These are phyloP conservation scores for Triticum monococcum DNA, from an alignment of 176 grass and related monocot species.

Conservation along the genomic window DNA sequence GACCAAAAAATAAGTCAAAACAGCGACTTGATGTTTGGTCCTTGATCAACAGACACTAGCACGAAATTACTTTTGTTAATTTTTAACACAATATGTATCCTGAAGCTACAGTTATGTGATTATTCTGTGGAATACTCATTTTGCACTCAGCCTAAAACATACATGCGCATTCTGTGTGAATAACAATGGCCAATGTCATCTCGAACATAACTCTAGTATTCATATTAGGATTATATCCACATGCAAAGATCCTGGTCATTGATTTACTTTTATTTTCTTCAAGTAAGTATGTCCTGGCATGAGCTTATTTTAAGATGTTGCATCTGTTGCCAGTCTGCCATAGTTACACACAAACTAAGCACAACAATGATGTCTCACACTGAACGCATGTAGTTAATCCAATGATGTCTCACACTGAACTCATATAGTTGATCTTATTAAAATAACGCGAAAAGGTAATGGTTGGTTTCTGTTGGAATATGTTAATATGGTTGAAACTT, in stretches of 20 bases:
- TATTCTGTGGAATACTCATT: background rate
- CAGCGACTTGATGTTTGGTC: background rate
- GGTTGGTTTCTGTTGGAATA: background rate
- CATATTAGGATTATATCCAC: background rate
- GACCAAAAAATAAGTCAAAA: conserved; percentile 25
- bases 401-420: background rate
- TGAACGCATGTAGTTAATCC: background rate
- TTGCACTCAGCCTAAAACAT: background rate
- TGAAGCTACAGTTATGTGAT: conserved; percentile 6
- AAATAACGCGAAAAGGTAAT: background rate
- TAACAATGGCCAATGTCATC: background rate
- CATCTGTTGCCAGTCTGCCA: background rate
- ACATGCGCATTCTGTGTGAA: background rate
- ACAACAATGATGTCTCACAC: background rate
- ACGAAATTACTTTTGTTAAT: background rate
- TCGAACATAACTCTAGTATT: background rate
- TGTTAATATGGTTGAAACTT: background rate
- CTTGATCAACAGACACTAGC: background rate
- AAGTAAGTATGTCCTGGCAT: background rate
- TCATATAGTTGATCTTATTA: background rate
- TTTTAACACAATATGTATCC: background rate
- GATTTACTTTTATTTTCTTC: background rate
- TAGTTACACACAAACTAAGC: background rate
- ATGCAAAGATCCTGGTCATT: conserved; percentile 2
- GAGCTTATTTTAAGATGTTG: conserved; percentile 11